Evolutionary conservation across 176 grass and related monocot species (phyloP), one percentile per base, ranked within the genome.

Genomic region (Ananas comosus): DNA sequence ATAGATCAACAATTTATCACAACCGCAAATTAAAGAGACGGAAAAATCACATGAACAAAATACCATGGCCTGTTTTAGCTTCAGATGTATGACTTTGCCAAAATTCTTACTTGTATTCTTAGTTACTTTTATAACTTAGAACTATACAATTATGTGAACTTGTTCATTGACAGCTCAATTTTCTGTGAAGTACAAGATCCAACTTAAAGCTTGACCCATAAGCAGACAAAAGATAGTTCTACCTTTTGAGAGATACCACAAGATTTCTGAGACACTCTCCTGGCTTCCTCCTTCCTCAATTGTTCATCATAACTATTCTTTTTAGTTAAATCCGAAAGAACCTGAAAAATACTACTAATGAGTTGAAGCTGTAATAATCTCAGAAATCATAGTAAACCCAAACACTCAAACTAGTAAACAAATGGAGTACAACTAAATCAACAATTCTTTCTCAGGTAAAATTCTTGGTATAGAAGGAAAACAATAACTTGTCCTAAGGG

Each of bases 271-370:
- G 57, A 80, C 63, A 79, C 86, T 89, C 72, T 83, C 14, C 23
- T 81, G 6, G 70, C 88, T 91, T 94, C 95, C 80, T 94, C 87
- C 86, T 94, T 93, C 64, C 82, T 86, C 64, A 99, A 70, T 59
- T 94, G 87, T 64, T 99, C 90, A 64, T 99, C 95, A 13, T 99
- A 99, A 50, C 66, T 74, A 59, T 80, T 88, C 88, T 88, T 99
- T 74, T 91, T 99, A 74, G 90, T 80, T 48, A 85, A 74, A 91
- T 99, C 87, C 61, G 90, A 86, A 53, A 99, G 77, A 53, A 91
- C 78, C 95, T 99, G 90, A 80, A 18, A 61, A 61, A 61, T 61
- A 61, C 56, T 19, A 61, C 33, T 61, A 19, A 57, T 57, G n/a
- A 21, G 56, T 14, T 61, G 56, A 9, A 61, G 56, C 56, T 18